These are phyloP conservation scores for Thalassiosira hispida DNA, from an alignment of 352 stramenopile genomes.

Conservation along the genomic window DNA sequence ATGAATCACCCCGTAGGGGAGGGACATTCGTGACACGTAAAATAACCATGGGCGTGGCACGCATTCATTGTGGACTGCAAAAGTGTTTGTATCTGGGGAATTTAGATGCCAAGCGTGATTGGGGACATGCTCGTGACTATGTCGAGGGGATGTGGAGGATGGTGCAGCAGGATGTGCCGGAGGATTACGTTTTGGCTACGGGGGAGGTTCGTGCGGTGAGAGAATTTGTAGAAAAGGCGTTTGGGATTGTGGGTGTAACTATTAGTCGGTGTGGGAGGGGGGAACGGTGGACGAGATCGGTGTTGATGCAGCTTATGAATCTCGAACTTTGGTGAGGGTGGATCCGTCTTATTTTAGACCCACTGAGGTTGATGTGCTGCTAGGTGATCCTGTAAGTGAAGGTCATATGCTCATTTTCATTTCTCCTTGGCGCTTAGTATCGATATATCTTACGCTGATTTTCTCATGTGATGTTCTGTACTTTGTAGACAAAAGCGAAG, in stretches of 20 bases:
- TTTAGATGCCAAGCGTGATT: constrained; percentile 97
- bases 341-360: constrained; percentile 98
- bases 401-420: too few species aligned
- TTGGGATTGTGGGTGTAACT: constrained; percentile 88
- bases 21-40: constrained; percentile 99
- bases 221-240: constrained; percentile 97
- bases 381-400: constrained; percentile 96
- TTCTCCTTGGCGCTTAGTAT: too few species aligned
- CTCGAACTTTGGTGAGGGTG: constrained; percentile 92
- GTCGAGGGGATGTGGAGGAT: constrained; percentile 99
- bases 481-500: constrained; percentile 87
- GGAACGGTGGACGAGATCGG: constrained; percentile 92
- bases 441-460: too few species aligned
- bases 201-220: constrained; percentile 97
- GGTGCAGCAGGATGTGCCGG: constrained; percentile 91
- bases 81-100: constrained; percentile 97
- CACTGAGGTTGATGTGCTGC: constrained; percentile 96
- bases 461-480: too few species aligned
- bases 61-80: constrained; percentile 91
- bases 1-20: constrained; percentile 96
- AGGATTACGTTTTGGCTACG: constrained; percentile 93
- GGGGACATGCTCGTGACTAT: constrained; percentile 98
- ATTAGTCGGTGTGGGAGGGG: constrained; percentile 95
- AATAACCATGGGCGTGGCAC: constrained; percentile 94
- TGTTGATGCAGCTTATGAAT: constrained; percentile 89